Evolutionary conservation across 352 stramenopile genomes (phyloP), one percentile per base, ranked within the genome.

Genomic region (Blastocystis sp.): DNA sequence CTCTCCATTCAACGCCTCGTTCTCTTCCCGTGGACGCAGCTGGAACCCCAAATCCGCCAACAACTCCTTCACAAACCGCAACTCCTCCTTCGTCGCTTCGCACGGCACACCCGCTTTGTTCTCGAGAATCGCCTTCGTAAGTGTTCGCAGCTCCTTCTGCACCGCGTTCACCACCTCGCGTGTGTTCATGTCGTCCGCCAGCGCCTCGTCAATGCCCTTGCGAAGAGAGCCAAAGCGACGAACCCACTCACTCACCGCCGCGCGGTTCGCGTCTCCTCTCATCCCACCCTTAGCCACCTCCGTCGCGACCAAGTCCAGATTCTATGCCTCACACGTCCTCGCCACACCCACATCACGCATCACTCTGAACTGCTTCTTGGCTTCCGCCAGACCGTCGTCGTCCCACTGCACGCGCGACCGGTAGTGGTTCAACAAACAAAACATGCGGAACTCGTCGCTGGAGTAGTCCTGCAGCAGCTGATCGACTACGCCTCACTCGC

Each of bases 381-480:
- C 74, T 31, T 69, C 19, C 4, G 26, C 41, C 21, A 85, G 33
- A 10, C 74, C 51, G 3, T 85, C 45, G 31, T 85, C 74, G 33
- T 85, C 74, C 33, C 65, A 33, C 51, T 85, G 74, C 26, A 85
- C 29, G 37, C 74, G 74, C 31, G 74, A 24, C 31, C 19, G 10
- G 61, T 85, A 85, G 45, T 85, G 74, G 45, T 85, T 85, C 55
- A 85, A 26, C 74, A 85, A 37, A 37, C 74, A 85, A 55, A 85
- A 85, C 74, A 85, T 85, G 29, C 74, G 74, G 60, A 85, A 85
- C 4, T 85, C 74, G 74, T 85, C 55, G 33, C 41, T 59, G 35
- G 51, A 69, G 29, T 85, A 85, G 24, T 62, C 55, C 33, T 85
- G 55, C n/a, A 85, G 29, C 26, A 85, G 37, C 61, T 66, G 31